Evolutionary conservation across 208 protist species (phyloP).

Genomic region (Leishmania mexicana): DNA sequence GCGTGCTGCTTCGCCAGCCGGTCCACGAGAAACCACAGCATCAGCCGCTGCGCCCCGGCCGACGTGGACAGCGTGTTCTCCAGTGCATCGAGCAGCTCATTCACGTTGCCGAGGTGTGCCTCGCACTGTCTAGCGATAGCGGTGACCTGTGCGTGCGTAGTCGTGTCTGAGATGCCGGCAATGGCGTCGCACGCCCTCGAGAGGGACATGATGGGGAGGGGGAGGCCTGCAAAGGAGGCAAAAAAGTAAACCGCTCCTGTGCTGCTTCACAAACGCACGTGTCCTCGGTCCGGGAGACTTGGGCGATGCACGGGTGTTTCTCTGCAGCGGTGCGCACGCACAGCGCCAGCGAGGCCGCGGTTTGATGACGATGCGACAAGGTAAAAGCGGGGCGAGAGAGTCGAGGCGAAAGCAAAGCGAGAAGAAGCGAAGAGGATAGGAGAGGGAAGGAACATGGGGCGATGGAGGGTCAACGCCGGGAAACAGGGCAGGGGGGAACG

Average conservation of each 20-base stretch:
- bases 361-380: not conserved
- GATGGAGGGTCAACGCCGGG: not conserved
- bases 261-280: not conserved
- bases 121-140: conserved; percentile 68
- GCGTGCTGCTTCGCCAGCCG: conserved; percentile 82
- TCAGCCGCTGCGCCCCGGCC: conserved; percentile 48
- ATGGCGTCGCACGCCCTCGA: conserved; percentile 79
- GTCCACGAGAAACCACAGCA: conserved; percentile 89
- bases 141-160: conserved; percentile 43
- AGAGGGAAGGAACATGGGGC: not conserved
- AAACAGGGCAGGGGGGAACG: too few relatives aligned
- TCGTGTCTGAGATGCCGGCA: conserved; percentile 53
- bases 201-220: conserved; percentile 45
- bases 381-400: not conserved
- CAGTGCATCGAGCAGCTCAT: conserved; percentile 74
- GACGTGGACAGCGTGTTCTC: conserved; percentile 74
- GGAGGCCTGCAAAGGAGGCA: not conserved
- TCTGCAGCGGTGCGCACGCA: not conserved
- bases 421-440: not conserved
- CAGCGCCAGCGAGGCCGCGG: not conserved
- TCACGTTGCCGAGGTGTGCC: conserved; percentile 56
- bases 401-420: not conserved
- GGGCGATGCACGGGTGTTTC: not conserved
- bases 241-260: not conserved
- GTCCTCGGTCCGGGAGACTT: not conserved